Conservation (phyloP, 805 yeast genomes). For the Sugiyamaella marilandica region DNA sequence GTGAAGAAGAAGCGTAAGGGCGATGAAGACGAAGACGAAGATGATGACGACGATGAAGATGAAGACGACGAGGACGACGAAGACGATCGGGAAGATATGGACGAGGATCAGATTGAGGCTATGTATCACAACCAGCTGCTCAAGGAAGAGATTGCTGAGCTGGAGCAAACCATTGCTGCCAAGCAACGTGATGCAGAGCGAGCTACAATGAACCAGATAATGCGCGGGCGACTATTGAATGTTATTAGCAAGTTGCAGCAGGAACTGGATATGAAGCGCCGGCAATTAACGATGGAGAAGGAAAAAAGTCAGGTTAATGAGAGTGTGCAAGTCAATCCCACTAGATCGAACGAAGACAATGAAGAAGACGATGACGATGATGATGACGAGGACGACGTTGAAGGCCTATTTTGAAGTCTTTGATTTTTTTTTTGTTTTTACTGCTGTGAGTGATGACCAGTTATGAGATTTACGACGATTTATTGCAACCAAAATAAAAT, state of each 20-base stretch:
- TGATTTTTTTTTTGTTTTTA: slow-evolving; percentile 19
- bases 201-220: slow-evolving; percentile 72
- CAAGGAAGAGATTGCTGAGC: slow-evolving; percentile 79
- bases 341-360: slow-evolving; percentile 34
- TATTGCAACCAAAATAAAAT: not conserved
- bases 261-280: slow-evolving; percentile 75
- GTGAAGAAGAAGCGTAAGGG: slow-evolving; percentile 34
- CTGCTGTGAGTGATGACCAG: not conserved
- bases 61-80: slow-evolving; percentile 49
- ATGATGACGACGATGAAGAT: slow-evolving; percentile 52
- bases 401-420: slow-evolving; percentile 28
- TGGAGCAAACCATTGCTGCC: slow-evolving; percentile 69
- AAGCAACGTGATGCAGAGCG: slow-evolving; percentile 68
- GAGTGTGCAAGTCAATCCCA: slow-evolving; percentile 29
- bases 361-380: slow-evolving; percentile 34
- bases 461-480: not conserved
- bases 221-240: slow-evolving; percentile 80
- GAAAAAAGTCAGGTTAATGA: slow-evolving; percentile 26
- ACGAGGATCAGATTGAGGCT: slow-evolving; percentile 49
- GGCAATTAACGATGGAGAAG: slow-evolving; percentile 45
- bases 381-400: slow-evolving; percentile 46
- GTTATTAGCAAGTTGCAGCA: slow-evolving; percentile 72
- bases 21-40: slow-evolving; percentile 48
- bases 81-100: slow-evolving; percentile 47
- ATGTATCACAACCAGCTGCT: slow-evolving; percentile 66